Conservation (phyloP, 805 yeast species). For the Starmera caribaea region DNA sequence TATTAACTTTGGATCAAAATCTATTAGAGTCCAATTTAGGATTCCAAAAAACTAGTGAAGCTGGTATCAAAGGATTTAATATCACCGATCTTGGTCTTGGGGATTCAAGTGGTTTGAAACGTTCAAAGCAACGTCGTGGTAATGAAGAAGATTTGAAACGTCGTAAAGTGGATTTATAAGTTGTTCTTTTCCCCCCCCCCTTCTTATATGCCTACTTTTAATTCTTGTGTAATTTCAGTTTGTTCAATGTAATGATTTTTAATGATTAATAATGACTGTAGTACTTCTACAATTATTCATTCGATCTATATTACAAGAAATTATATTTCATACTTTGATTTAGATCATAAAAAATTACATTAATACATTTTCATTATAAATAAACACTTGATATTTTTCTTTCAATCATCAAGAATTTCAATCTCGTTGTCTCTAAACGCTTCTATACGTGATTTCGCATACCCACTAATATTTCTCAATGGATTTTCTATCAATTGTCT, state of each 20-base stretch:
- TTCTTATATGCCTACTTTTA: too few relatives aligned
- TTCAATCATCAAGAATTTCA: too few relatives aligned
- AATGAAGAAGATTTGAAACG: conserved; percentile 21
- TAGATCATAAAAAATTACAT: too few relatives aligned
- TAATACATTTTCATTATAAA: too few relatives aligned
- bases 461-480: conserved; percentile 12
- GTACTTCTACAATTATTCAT: not conserved
- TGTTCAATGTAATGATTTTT: too few relatives aligned
- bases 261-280: not conserved
- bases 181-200: too few relatives aligned
- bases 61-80: conserved; percentile 74
- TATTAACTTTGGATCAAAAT: conserved; percentile 29
- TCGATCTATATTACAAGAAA: too few relatives aligned
- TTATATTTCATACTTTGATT: too few relatives aligned
- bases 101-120: conserved; percentile 24
- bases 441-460: conserved; percentile 14
- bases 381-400: too few relatives aligned
- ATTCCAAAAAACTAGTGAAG: conserved; percentile 55
- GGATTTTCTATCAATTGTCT: conserved; percentile 5
- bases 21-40: conserved; percentile 39
- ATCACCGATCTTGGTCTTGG: conserved; percentile 55
- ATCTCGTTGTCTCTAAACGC: conserved; percentile 8
- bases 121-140: conserved; percentile 26
- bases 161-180: conserved; percentile 4
- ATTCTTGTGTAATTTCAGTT: too few relatives aligned